Evolutionary conservation across 2,329 filamentous ascomycete genomes (phyloP), one percentile per base, ranked within the genome.

Genomic region (Diplodia corticola): DNA sequence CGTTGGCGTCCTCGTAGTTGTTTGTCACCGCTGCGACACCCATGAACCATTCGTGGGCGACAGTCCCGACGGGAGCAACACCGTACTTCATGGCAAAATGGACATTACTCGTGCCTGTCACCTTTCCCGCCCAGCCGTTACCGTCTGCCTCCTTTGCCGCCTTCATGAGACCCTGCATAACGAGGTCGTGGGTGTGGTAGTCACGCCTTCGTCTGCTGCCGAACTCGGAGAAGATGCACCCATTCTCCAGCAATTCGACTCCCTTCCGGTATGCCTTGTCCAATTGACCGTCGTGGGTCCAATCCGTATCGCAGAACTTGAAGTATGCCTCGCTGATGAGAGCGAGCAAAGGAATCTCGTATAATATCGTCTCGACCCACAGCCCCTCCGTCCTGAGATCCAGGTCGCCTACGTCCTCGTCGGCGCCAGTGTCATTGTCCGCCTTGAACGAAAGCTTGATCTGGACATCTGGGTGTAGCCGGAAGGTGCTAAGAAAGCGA

Each of bases 1-100:
- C 92, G 44, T 93, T 96, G 3, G 95, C 93, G 68, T 86, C 84
- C 71, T 88, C 85, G 75, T 99, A 99, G 78, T 97, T 87, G 69
- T 92, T 85, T 4, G 90, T 91, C 71, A 97, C 92, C 46, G 95
- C 93, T 0, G 95, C 95, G 69, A 96, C 94, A 49, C 92, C 93
- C 95, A 99, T 99, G 82, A 97, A 98, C 95, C 95, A 99, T 80
- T 99, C 95, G 75, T 99, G 95, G 0, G 95, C 95, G 1, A 92
- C 89, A 0, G 95, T 99, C 5, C 95, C 95, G 13, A 98, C 86
- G 0, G 95, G 93, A 3, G 88, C 81, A 53, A 97, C 87, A 51
- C 88, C 88, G 79, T 96, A 94, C 73, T 92, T 90, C 92, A 96
- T 97, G 12, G 95, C 95, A 70, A 99, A 88, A 76, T 98, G 94